A percentile compares a stretch with the other conserved stretches of the same genome.
These are phyloP conservation scores for Yamadazyma dushanensis DNA, from an alignment of 1,139 yeast species.

Conservation along the genomic window DNA sequence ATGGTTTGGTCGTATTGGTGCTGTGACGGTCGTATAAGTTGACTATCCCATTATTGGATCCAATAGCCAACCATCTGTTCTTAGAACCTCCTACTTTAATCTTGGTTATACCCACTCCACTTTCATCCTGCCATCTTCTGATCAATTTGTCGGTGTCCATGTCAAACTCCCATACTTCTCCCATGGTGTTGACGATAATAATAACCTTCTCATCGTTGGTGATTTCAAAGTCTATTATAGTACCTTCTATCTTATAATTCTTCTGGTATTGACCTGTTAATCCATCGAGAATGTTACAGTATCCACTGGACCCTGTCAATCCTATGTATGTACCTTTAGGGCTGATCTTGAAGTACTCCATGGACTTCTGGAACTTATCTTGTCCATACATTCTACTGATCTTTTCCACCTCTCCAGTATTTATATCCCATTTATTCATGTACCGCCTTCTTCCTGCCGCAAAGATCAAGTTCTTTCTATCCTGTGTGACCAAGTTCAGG, in stretches of 20 bases:
- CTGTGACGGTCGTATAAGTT: conserved; percentile 70
- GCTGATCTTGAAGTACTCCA: conserved; percentile 79
- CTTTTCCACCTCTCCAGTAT: conserved; percentile 74
- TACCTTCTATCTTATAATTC: conserved; percentile 88
- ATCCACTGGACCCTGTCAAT: conserved; percentile 81
- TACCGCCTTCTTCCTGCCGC: conserved; percentile 92
- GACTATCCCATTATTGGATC: conserved; percentile 86
- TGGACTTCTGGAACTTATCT: conserved; percentile 79
- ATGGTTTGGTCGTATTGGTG: conserved; percentile 38
- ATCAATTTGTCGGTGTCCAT: conserved; percentile 44
- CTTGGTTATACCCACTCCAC: conserved; percentile 81
- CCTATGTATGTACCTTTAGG: conserved; percentile 72
- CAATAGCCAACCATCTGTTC: conserved; percentile 85
- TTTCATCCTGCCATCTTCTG: conserved; percentile 81
- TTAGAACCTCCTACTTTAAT: conserved; percentile 77
- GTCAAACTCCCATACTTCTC: conserved; percentile 90
- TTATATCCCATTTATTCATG: conserved; percentile 89
- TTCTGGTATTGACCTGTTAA: conserved; percentile 80
- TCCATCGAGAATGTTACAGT: conserved; percentile 81
- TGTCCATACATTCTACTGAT: conserved; percentile 90
- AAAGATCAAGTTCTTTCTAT: conserved; percentile 53
- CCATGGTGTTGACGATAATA: conserved; percentile 70
- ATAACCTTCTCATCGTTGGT: conserved; percentile 52
- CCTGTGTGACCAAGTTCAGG: conserved; percentile 43
- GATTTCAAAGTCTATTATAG: conserved; percentile 78